A percentile compares a stretch with the other conserved stretches of the same genome.
These are phyloP conservation scores for Pseudogymnoascus sp. DNA, from an alignment of 2,329 filamentous ascomycete species.

Conservation along the genomic window DNA sequence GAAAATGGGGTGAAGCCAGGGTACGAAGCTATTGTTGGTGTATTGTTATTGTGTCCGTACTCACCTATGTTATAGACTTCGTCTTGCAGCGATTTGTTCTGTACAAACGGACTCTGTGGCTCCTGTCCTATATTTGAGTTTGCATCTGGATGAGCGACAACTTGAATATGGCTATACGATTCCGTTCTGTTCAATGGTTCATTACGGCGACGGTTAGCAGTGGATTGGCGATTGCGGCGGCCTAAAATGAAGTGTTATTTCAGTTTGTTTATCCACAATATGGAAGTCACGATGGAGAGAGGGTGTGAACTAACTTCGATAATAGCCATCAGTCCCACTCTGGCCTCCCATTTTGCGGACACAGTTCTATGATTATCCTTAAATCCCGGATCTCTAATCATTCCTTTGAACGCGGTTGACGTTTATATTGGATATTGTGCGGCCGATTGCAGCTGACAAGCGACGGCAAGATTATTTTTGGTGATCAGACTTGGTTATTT, in stretches of 20 bases:
- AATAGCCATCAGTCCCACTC: neutral
- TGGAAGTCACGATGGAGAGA: neutral
- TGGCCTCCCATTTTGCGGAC: neutral
- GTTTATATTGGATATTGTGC: neutral
- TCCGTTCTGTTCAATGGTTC: neutral
- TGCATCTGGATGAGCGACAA: neutral
- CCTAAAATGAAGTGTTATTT: neutral
- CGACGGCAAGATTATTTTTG: neutral
- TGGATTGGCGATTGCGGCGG: neutral
- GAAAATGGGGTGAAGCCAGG: neutral
- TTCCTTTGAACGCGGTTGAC: neutral
- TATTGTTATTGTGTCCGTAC: neutral
- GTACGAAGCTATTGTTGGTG: neutral
- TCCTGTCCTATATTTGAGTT: neutral
- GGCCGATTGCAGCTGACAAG: neutral
- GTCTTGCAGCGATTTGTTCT: conserved; percentile 5
- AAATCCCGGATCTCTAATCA: neutral
- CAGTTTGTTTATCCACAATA: neutral
- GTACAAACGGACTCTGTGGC: neutral
- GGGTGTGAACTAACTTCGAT: neutral
- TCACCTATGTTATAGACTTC: neutral
- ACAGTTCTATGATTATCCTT: neutral
- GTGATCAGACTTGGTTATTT: conserved; percentile 1
- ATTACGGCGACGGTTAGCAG: neutral
- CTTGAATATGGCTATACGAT: conserved; percentile 3